Conservation (phyloP, 1,139 yeast species). For the Hansenula anomala region DNA sequence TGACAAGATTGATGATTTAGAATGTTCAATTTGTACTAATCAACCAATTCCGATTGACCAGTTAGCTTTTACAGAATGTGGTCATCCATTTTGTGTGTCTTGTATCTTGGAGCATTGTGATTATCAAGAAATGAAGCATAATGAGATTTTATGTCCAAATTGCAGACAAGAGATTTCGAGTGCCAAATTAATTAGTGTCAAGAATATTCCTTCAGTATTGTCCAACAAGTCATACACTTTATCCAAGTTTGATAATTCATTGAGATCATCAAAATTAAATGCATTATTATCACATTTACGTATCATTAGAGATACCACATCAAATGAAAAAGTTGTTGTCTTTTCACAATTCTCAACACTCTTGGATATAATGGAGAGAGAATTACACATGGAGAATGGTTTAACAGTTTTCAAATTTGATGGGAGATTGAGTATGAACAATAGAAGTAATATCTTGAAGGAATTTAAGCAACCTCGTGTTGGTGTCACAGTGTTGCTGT, state of each 20-base stretch:
- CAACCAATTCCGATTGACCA: constrained; percentile 53
- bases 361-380: constrained; percentile 68
- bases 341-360: constrained; percentile 90
- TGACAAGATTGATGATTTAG: constrained; percentile 45
- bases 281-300: constrained; percentile 62
- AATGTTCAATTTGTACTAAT: constrained; percentile 82
- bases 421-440: constrained; percentile 69
- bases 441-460: constrained; percentile 57
- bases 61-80: constrained; percentile 70
- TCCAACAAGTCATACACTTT: constrained; percentile 7
- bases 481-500: constrained; percentile 49
- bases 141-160: constrained; percentile 48
- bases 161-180: constrained; percentile 32
- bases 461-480: constrained; percentile 40
- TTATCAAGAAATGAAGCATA: constrained; percentile 25
- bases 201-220: constrained; percentile 5
- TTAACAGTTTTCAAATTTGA: constrained; percentile 65
- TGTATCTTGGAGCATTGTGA: constrained; percentile 72
- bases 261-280: constrained; percentile 66
- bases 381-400: constrained; percentile 42
- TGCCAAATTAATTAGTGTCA: constrained; percentile 20
- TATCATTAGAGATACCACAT: constrained; percentile 45
- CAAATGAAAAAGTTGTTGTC: constrained; percentile 74
- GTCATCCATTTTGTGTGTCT: constrained; percentile 70
- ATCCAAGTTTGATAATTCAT: constrained; percentile 19